Evolutionary conservation across 2,329 filamentous ascomycete genomes (phyloP).

Genomic region (Ophiobolus disseminans): DNA sequence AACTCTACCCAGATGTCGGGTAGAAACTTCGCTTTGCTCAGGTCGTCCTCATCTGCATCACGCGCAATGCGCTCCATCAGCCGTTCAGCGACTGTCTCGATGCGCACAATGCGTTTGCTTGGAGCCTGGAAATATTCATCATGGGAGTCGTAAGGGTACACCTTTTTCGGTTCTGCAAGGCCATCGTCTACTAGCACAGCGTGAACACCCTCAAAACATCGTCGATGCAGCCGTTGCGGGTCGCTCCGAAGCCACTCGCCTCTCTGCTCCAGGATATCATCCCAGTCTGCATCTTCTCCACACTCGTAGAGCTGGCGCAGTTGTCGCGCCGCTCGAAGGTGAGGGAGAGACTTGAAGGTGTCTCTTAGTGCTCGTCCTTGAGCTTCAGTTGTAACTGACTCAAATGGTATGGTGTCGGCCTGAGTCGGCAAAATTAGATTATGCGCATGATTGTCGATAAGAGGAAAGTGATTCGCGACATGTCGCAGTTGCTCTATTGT

Average conservation of each 20-base stretch:
- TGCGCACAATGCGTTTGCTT: constrained; percentile 77
- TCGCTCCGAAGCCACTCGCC: constrained; percentile 55
- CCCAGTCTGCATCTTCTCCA: constrained; percentile 64
- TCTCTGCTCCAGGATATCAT: constrained; percentile 60
- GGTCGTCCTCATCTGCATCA: constrained; percentile 44
- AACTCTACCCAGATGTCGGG: constrained; percentile 54
- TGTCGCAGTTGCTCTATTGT: constrained; percentile 43
- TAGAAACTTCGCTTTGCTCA: constrained; percentile 43
- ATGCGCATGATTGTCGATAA: constrained; percentile 78
- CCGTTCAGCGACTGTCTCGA: constrained; percentile 73
- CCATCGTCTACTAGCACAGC: constrained; percentile 81
- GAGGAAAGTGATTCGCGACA: constrained; percentile 56
- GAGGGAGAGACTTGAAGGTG: constrained; percentile 68
- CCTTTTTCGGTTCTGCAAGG: constrained; percentile 61
- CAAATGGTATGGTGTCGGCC: constrained; percentile 60
- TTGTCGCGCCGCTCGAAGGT: constrained; percentile 73
- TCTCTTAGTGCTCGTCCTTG: constrained; percentile 70
- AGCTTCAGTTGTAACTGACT: constrained; percentile 76
- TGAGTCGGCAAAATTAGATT: constrained; percentile 66
- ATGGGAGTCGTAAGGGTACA: constrained; percentile 65
- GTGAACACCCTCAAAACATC: constrained; percentile 75
- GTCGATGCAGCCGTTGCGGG: constrained; percentile 63
- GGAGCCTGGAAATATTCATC: constrained; percentile 68
- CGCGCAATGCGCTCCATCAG: constrained; percentile 62
- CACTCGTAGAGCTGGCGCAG: constrained; percentile 71